Conservation (phyloP, 306 rosid species). For the Malus sylvestris region DNA sequence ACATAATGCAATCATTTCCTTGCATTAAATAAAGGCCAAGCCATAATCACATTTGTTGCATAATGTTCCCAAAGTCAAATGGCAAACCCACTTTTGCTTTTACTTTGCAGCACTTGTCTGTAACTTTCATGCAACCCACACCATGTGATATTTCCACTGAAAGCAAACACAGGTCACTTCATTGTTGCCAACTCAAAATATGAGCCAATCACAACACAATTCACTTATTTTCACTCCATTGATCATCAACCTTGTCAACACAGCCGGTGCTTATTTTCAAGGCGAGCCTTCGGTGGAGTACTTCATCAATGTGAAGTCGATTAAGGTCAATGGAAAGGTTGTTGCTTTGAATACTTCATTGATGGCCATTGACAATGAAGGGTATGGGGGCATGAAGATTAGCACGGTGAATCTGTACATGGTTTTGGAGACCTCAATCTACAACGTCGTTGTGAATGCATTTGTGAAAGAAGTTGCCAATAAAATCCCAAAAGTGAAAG, state of each 20-base stretch:
- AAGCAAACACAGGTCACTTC: too few relatives aligned
- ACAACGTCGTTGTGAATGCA: conserved; percentile 29
- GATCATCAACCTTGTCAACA: not conserved
- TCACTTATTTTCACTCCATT: conserved; percentile 4
- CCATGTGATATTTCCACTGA: too few relatives aligned
- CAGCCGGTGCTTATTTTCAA: not conserved
- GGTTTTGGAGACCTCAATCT: conserved; percentile 40
- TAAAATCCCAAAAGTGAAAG: conserved; percentile 17
- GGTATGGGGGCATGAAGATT: conserved; percentile 53
- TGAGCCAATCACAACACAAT: not conserved
- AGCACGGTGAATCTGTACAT: conserved; percentile 56
- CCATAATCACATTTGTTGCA: too few relatives aligned
- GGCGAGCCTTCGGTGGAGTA: conserved; percentile 47
- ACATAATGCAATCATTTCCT: too few relatives aligned
- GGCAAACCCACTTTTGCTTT: too few relatives aligned
- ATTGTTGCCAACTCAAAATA: too few relatives aligned
- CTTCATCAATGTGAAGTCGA: conserved; percentile 41
- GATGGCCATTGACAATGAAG: conserved; percentile 26
- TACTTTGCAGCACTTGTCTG: too few relatives aligned
- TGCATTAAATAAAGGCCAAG: too few relatives aligned
- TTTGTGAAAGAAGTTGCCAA: conserved; percentile 21
- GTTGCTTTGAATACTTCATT: conserved; percentile 32
- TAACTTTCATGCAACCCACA: too few relatives aligned
- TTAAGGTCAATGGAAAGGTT: conserved; percentile 14
- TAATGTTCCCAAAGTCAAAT: too few relatives aligned